These are phyloP conservation scores for Emergomyces africanus DNA, from an alignment of 2,329 filamentous ascomycete species.

Conservation along the genomic window DNA sequence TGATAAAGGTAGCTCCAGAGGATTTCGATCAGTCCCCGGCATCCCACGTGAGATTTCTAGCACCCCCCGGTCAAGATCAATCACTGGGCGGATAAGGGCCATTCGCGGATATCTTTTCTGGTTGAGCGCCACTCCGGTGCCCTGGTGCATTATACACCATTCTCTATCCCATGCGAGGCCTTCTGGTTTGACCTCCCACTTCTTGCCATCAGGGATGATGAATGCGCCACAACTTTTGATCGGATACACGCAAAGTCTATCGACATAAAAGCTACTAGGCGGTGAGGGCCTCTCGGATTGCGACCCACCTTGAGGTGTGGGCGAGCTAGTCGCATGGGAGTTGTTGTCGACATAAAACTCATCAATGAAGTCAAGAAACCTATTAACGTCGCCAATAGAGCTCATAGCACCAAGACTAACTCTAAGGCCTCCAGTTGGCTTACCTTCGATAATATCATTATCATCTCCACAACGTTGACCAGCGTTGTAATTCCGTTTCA, in stretches of 20 bases:
- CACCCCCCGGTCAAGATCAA: slow-evolving; percentile 57
- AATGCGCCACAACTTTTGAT: slow-evolving; percentile 91
- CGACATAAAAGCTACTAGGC: slow-evolving; percentile 37
- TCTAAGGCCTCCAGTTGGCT: slow-evolving; percentile 76
- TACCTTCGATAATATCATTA: slow-evolving; percentile 68
- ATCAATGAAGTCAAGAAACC: slow-evolving; percentile 56
- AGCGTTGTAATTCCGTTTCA: slow-evolving; percentile 70
- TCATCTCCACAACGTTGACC: slow-evolving; percentile 77
- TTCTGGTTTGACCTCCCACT: slow-evolving; percentile 69
- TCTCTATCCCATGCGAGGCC: slow-evolving; percentile 90
- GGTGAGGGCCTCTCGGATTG: slow-evolving; percentile 3
- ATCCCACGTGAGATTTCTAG: slow-evolving; percentile 44
- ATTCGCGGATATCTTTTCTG: slow-evolving; percentile 84
- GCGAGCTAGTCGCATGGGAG: slow-evolving; percentile 9
- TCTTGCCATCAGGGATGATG: slow-evolving; percentile 46
- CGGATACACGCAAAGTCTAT: slow-evolving; percentile 64
- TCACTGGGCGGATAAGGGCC: slow-evolving; percentile 62
- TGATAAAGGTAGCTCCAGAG: slow-evolving; percentile 25
- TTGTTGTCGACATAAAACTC: slow-evolving; percentile 50
- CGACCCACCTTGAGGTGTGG: slow-evolving; percentile 1
- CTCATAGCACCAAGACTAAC: slow-evolving; percentile 88
- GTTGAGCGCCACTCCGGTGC: slow-evolving; percentile 69
- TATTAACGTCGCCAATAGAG: slow-evolving; percentile 57
- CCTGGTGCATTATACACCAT: slow-evolving; percentile 86
- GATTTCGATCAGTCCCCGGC: slow-evolving; percentile 20